phyloP scores from a whole-genome alignment of 2,329 filamentous ascomycete species.

The Microdochium trichocladiopsis region DNA sequence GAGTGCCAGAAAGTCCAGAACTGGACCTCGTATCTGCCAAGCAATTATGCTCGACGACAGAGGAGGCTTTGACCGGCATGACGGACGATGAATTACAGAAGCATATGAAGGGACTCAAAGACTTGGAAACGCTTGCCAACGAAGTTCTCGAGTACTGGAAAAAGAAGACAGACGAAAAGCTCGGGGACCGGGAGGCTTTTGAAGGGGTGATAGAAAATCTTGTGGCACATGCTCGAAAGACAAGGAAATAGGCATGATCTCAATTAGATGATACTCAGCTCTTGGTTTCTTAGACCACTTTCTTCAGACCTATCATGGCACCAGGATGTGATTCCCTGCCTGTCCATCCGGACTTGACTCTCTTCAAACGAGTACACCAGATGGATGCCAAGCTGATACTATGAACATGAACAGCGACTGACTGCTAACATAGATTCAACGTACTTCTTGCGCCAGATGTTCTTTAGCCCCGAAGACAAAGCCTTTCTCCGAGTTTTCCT shows the following conservation, averaged over 20 bases:
- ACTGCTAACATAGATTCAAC: too few relatives aligned
- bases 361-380: too few relatives aligned
- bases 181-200: constrained; percentile 88
- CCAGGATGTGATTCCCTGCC: too few relatives aligned
- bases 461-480: too few relatives aligned
- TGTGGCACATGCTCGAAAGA: constrained; percentile 83
- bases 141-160: constrained; percentile 84
- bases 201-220: constrained; percentile 96
- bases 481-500: too few relatives aligned
- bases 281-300: too few relatives aligned
- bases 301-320: too few relatives aligned
- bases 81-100: constrained; percentile 67
- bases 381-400: too few relatives aligned
- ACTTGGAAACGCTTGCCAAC: constrained; percentile 63
- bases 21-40: constrained; percentile 74
- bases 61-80: constrained; percentile 73
- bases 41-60: constrained; percentile 75
- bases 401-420: too few relatives aligned
- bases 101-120: constrained; percentile 65
- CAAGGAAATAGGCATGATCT: constrained; percentile 54
- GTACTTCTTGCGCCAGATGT: not conserved
- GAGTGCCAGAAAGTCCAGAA: constrained; percentile 50
- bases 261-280: not conserved
- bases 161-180: constrained; percentile 74
- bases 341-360: too few relatives aligned